Conservation (phyloP, 2,329 filamentous ascomycete genomes). For the Fragosphaeria purpurea region DNA sequence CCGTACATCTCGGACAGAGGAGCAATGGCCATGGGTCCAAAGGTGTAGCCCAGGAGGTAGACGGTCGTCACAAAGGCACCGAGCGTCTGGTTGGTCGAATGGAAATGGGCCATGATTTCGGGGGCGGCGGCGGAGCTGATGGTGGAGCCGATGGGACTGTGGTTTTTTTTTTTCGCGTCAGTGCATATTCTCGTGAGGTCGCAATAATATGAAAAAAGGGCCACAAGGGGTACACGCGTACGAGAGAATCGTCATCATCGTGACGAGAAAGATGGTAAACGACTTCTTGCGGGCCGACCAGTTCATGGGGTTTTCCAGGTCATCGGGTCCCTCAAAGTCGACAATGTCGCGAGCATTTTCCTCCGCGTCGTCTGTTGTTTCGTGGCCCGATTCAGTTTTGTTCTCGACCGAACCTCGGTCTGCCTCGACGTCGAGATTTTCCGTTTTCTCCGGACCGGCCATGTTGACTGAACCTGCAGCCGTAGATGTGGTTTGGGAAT, state of each 20-base stretch:
- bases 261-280: not conserved
- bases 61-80: slow-evolving; percentile 58
- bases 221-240: not conserved
- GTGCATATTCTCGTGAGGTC: too few species aligned
- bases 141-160: slow-evolving; percentile 13
- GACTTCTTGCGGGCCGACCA: slow-evolving; percentile 3
- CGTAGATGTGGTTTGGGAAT: too few species aligned
- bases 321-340: slow-evolving; percentile 5
- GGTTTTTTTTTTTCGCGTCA: not conserved
- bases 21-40: slow-evolving; percentile 47
- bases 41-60: slow-evolving; percentile 53
- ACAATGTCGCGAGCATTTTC: not conserved
- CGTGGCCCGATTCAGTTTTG: not conserved
- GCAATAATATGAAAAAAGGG: too few species aligned
- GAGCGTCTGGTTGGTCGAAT: slow-evolving; percentile 38
- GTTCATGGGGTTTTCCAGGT: slow-evolving; percentile 7
- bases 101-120: slow-evolving; percentile 52
- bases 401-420: too few species aligned
- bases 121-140: slow-evolving; percentile 62
- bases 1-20: slow-evolving; percentile 52
- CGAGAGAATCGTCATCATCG: slow-evolving; percentile 5
- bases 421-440: not conserved
- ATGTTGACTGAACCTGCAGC: too few species aligned
- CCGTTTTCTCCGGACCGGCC: too few species aligned
- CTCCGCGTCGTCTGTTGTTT: not conserved